These are phyloP conservation scores for Epichloe brachyelytri DNA, from an alignment of 2,329 filamentous ascomycete species.

Conservation along the genomic window DNA sequence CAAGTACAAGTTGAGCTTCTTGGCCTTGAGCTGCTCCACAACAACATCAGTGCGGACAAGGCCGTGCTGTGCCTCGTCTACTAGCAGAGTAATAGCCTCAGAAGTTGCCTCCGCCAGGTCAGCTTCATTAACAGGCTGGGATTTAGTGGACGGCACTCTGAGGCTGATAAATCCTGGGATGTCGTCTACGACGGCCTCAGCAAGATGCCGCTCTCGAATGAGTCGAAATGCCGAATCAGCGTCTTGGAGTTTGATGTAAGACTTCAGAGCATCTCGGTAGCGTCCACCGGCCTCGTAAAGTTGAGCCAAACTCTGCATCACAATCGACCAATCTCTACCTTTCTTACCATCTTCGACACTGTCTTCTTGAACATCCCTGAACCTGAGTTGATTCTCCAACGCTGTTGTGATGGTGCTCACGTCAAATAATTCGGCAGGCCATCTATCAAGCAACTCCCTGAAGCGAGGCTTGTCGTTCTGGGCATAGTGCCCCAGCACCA, in stretches of 20 bases:
- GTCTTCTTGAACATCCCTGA: constrained; percentile 61
- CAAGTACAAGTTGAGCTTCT: constrained; percentile 59
- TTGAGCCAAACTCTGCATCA: constrained; percentile 77
- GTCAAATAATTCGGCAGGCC: constrained; percentile 77
- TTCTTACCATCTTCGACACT: constrained; percentile 60
- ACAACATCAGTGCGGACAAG: constrained; percentile 69
- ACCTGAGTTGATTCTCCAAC: constrained; percentile 71
- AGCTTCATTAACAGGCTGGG: constrained; percentile 48
- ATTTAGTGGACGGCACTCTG: constrained; percentile 61
- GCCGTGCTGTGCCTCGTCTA: constrained; percentile 82
- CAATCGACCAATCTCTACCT: constrained; percentile 73
- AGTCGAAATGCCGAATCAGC: constrained; percentile 78
- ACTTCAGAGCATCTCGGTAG: constrained; percentile 71
- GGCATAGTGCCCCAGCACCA: constrained; percentile 81
- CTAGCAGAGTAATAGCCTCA: constrained; percentile 75
- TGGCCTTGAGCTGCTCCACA: constrained; percentile 59
- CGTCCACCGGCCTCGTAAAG: constrained; percentile 73
- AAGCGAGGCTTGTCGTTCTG: constrained; percentile 63
- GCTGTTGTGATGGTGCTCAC: constrained; percentile 61
- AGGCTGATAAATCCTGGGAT: constrained; percentile 80
- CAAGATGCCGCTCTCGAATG: constrained; percentile 79
- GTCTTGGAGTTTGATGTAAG: constrained; percentile 84
- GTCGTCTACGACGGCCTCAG: constrained; percentile 79
- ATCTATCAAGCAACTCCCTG: constrained; percentile 65
- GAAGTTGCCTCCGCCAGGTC: constrained; percentile 70